A percentile compares a stretch with the other conserved stretches of the same genome.
Conservation (phyloP, 2,329 filamentous ascomycete genomes). For the Periglandula ipomoeae region DNA sequence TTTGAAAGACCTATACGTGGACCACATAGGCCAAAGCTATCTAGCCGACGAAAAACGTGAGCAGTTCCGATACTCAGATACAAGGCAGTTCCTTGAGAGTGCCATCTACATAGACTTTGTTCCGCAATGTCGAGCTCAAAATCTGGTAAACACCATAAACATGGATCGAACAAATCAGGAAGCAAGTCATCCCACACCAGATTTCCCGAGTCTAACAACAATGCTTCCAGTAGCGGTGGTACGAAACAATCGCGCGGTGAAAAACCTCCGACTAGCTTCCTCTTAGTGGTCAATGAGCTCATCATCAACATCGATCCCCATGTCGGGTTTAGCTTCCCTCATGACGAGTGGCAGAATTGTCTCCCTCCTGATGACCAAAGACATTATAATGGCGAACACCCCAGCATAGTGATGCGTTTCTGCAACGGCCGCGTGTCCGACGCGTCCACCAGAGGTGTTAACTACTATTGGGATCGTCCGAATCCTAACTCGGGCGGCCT, state of each 20-base stretch:
- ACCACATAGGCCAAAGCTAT: too few relatives aligned
- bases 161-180: not conserved
- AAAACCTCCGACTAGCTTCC: slow-evolving; percentile 18
- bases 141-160: slow-evolving; percentile 2
- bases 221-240: not conserved
- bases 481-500: not conserved
- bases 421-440: slow-evolving; percentile 18
- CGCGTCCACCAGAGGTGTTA: slow-evolving; percentile 13
- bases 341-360: slow-evolving; percentile 19
- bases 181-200: slow-evolving; percentile 1
- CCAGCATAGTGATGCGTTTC: slow-evolving; percentile 28
- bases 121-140: slow-evolving; percentile 2
- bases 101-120: not conserved
- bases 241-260: not conserved
- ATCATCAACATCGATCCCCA: slow-evolving; percentile 9
- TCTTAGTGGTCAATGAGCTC: slow-evolving; percentile 31
- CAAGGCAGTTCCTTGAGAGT: too few relatives aligned
- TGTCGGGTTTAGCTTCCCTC: slow-evolving; percentile 1
- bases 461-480: slow-evolving; percentile 10
- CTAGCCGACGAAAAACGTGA: too few relatives aligned
- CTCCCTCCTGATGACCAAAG: slow-evolving; percentile 19
- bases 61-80: too few relatives aligned
- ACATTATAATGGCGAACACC: slow-evolving; percentile 18
- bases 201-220: not conserved
- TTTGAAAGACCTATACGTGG: too few relatives aligned